Evolutionary conservation across 768 basidiomycete species (phyloP).

Genomic region (Boletus pseudo-olivaceus): DNA sequence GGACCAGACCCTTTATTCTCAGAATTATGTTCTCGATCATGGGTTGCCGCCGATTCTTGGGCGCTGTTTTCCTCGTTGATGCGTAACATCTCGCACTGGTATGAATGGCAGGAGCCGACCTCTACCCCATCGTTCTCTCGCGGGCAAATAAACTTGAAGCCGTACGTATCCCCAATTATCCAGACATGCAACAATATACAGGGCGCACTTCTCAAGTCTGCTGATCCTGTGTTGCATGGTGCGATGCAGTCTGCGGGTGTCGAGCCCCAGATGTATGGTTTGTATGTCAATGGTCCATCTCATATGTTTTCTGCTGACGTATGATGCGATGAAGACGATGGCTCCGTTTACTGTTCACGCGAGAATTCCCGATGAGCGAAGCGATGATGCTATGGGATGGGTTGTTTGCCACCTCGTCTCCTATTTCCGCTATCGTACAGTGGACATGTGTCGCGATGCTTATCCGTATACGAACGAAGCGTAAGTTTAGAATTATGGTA

Average conservation of each 20-base stretch:
- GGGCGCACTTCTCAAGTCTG: slow-evolving; percentile 60
- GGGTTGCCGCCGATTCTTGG: slow-evolving; percentile 87
- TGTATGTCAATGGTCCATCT: slow-evolving; percentile 50
- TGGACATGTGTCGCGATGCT: slow-evolving; percentile 96
- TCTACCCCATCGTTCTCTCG: slow-evolving; percentile 30
- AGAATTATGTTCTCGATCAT: slow-evolving; percentile 62
- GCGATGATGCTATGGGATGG: slow-evolving; percentile 95
- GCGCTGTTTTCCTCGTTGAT: slow-evolving; percentile 78
- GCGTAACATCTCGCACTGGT: slow-evolving; percentile 76
- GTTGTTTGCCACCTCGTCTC: slow-evolving; percentile 77
- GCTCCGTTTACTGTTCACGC: slow-evolving; percentile 88
- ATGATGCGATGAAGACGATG: slow-evolving; percentile 61
- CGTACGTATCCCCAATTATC: slow-evolving; percentile 83
- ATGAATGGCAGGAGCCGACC: slow-evolving; percentile 59
- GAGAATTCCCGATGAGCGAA: slow-evolving; percentile 80
- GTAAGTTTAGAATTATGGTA: slow-evolving; percentile 44
- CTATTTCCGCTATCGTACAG: slow-evolving; percentile 69
- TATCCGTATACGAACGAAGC: slow-evolving; percentile 83
- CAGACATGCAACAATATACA: slow-evolving; percentile 80
- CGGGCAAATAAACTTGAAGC: slow-evolving; percentile 46
- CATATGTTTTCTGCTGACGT: slow-evolving; percentile 13
- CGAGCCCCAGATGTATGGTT: slow-evolving; percentile 96
- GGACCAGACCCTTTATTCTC: slow-evolving; percentile 38
- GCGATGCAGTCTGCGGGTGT: slow-evolving; percentile 76
- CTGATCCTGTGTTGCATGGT: slow-evolving; percentile 78